Percentiles rank a stretch among this genome's conserved stretches.
Conservation (phyloP, 345 rosid genomes). For the Eucalyptus brandiana region DNA sequence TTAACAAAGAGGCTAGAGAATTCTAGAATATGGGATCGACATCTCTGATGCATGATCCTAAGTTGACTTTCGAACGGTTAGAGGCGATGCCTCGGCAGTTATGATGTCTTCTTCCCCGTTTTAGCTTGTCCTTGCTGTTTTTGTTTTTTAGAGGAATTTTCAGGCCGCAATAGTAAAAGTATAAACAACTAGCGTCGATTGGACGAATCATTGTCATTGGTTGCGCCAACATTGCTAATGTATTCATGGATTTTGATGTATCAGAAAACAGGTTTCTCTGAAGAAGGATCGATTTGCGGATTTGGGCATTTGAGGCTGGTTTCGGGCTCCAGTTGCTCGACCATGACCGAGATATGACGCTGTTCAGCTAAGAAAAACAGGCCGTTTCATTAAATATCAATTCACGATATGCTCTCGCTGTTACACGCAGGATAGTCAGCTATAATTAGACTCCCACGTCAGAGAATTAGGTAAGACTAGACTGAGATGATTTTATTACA, state of each 20-base stretch:
- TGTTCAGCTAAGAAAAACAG: background rate
- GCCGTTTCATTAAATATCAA: background rate
- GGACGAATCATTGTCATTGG: background rate
- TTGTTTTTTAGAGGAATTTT: background rate
- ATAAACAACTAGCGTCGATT: background rate
- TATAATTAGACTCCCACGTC: background rate
- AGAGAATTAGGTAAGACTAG: background rate
- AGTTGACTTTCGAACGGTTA: background rate
- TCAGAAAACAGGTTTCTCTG: background rate
- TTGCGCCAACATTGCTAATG: background rate
- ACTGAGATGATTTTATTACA: background rate
- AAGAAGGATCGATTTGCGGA: background rate
- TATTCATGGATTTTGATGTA: background rate
- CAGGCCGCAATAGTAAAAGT: background rate
- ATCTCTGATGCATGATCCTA: background rate
- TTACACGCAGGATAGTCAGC: rapidly evolving
- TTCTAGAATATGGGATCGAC: background rate
- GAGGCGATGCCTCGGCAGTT: background rate
- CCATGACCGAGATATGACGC: background rate
- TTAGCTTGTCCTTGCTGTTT: background rate
- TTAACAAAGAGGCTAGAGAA: background rate
- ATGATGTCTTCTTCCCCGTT: background rate
- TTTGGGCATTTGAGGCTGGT: background rate
- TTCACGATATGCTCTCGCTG: background rate
- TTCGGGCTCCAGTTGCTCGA: background rate